phyloP scores from a whole-genome alignment of 2,329 filamentous ascomycete species.

The Tolypocladium album region DNA sequence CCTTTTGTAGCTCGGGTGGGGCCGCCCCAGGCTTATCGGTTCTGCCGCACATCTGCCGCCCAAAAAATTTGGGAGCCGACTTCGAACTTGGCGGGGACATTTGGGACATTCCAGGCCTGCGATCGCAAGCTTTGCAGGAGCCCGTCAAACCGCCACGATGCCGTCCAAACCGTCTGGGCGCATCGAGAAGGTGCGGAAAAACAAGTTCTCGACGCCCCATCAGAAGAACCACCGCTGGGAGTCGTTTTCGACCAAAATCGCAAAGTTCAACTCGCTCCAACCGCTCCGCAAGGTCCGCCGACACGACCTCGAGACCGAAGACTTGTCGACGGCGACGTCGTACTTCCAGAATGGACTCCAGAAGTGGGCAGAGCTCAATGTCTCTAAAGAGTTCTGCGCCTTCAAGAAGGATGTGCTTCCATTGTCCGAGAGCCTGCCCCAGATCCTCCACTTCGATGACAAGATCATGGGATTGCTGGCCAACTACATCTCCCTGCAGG shows the following conservation, averaged over 20 bases:
- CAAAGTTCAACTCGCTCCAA: slow-evolving; percentile 81
- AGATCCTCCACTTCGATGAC: slow-evolving; percentile 84
- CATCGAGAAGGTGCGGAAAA: slow-evolving; percentile 59
- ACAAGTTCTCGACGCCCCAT: slow-evolving; percentile 60
- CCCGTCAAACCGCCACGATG: slow-evolving; percentile 36
- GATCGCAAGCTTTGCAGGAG: slow-evolving; percentile 12
- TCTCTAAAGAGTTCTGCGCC: slow-evolving; percentile 67
- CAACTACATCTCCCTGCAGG: slow-evolving; percentile 65
- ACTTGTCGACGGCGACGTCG: slow-evolving; percentile 66
- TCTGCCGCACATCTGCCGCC: slow-evolving; percentile 21
- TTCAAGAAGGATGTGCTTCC: slow-evolving; percentile 69
- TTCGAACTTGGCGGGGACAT: slow-evolving; percentile 12
- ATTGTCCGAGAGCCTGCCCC: slow-evolving; percentile 79
- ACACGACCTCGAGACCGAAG: slow-evolving; percentile 71
- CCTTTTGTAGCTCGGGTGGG: slow-evolving; percentile 2
- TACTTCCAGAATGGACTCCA: slow-evolving; percentile 76
- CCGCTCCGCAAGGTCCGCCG: slow-evolving; percentile 82
- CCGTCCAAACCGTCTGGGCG: slow-evolving; percentile 52
- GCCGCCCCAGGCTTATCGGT: slow-evolving; percentile 20
- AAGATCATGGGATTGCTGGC: slow-evolving; percentile 71
- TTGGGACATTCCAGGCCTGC: slow-evolving; percentile 7
- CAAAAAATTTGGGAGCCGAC: slow-evolving; percentile 20
- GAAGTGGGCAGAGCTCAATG: slow-evolving; percentile 86
- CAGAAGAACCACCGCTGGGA: slow-evolving; percentile 84
- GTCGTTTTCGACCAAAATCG: slow-evolving; percentile 80